Evolutionary conservation across 2,329 filamentous ascomycete species (phyloP).

Genomic region (Monilinia vaccinii-corymbosi): DNA sequence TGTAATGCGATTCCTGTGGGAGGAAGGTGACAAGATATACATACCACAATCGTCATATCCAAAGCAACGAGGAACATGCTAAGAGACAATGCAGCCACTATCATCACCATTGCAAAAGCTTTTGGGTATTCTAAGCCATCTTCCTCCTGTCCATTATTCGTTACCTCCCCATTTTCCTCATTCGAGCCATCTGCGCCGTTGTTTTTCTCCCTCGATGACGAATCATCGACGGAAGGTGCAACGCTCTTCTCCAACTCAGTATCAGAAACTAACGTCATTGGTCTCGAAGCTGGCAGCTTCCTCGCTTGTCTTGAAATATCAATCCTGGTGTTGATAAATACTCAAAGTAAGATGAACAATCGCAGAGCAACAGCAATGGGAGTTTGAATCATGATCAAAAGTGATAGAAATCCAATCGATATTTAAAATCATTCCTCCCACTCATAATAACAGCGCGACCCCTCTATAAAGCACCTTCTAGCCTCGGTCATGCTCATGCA

Average conservation of each 20-base stretch:
- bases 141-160: conserved; percentile 4
- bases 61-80: conserved; percentile 38
- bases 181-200: conserved; percentile 13
- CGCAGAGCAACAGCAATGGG: not conserved
- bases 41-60: conserved; percentile 41
- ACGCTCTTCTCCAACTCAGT: conserved; percentile 15
- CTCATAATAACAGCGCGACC: not conserved
- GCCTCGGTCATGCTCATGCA: not conserved
- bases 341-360: not conserved
- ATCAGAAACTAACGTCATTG: not conserved
- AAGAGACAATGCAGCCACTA: conserved; percentile 39
- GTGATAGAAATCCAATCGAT: not conserved
- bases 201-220: conserved; percentile 16
- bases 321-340: not conserved
- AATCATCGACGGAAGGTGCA: conserved; percentile 14
- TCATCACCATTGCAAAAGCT: conserved; percentile 29
- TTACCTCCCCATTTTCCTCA: conserved; percentile 4
- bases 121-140: conserved; percentile 24
- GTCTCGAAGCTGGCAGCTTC: not conserved
- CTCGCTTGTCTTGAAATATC: not conserved
- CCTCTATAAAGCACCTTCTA: not conserved
- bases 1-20: not conserved
- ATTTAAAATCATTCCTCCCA: not conserved
- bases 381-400: not conserved
- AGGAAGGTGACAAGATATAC: not conserved